Evolutionary conservation across 495 filamentous ascomycete species (phyloP), one percentile per base, ranked within the genome.

Genomic region (Hyaloscypha finlandica): DNA sequence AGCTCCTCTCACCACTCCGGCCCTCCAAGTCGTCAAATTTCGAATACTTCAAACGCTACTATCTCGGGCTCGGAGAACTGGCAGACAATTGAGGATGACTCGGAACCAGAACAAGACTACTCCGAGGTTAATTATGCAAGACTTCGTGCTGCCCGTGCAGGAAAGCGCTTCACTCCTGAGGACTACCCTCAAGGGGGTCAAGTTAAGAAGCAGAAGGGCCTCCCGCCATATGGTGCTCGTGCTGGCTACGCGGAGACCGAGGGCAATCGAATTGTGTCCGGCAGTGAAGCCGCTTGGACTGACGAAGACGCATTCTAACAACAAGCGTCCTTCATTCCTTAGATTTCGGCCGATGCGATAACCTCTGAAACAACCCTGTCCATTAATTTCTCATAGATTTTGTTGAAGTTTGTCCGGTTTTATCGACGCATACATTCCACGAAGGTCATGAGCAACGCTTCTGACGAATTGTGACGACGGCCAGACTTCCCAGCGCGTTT

Each of bases 51-150:
- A 19, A 74, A 80, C 33, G 85, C 83, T 67, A 92, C 90, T 1
- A 83, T 89, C 3, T 90, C 90, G 12, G 92, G 92, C 3, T 94
- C 91, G 0, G 93, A 97, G 77, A 97, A 97, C 76, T 97, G 93
- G 93, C 93, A 97, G 79, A 96, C 92, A 29, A 97, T 93, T 67
- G 90, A 92, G 69, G 89, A 92, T 74, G 86, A 83, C 51, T 89
- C 87, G 4, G 92, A 89, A 62, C 89, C 90, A 0, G 92, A 95
- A 69, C 77, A 77, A 37, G 92, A 94, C 75, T 84, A 85, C 2
- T 88, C 85, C 20, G 90, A 93, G 63, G 81, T 86, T 8, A 93
- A 94, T 75, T 93, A 90, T 72, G 88, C 90, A 66, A 92, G 90
- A 74, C 76, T 92, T 62, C 83, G 88, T 64, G 86, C 88, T 29